Evolutionary conservation across 108 stramenopile species (phyloP).

Genomic region (Cafeteria roenbergensis): DNA sequence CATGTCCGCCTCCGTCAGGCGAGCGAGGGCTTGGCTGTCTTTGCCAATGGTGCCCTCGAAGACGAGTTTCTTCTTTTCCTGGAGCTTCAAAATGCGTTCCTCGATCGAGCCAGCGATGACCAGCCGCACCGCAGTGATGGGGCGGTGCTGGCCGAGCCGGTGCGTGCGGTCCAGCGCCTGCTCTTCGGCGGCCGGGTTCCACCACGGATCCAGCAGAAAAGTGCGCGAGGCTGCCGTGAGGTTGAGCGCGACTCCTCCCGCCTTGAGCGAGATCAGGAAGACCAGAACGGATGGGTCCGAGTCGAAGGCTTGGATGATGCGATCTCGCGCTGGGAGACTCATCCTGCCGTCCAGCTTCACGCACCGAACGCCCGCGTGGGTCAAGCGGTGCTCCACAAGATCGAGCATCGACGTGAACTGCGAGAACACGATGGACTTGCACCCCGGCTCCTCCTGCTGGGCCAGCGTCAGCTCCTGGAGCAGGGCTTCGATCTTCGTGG

Average conservation of each 20-base stretch:
- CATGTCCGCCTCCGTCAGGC: conserved; percentile 46
- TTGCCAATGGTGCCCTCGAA: conserved; percentile 50
- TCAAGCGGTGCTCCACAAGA: conserved; percentile 18
- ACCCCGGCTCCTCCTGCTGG: conserved; percentile 66
- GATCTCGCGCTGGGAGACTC: conserved; percentile 16
- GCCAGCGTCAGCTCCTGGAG: conserved; percentile 71
- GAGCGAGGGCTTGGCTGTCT: conserved; percentile 27
- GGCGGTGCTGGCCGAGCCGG: conserved; percentile 45
- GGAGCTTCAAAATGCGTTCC: conserved; percentile 45
- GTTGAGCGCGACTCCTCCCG: conserved; percentile 44
- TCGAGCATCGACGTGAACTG: conserved; percentile 34
- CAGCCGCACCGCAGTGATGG: conserved; percentile 41
- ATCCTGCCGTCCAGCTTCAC: conserved; percentile 29
- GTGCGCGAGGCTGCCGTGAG: conserved; percentile 25
- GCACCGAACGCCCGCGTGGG: conserved; percentile 10
- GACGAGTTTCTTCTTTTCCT: conserved; percentile 47
- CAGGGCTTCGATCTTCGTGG: conserved; percentile 85
- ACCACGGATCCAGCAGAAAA: conserved; percentile 40
- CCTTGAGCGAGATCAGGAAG: conserved; percentile 32
- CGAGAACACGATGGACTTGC: conserved; percentile 91
- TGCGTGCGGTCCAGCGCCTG: conserved; percentile 52
- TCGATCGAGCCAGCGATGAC: conserved; percentile 46
- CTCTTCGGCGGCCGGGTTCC: conserved; percentile 24
- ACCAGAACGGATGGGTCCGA: conserved; percentile 18
- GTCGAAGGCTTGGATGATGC: conserved; percentile 22